Evolutionary conservation across 164 flowering plant genomes (phyloP), one percentile per base, ranked within the genome.

Genomic region (Echeveria elegans): DNA sequence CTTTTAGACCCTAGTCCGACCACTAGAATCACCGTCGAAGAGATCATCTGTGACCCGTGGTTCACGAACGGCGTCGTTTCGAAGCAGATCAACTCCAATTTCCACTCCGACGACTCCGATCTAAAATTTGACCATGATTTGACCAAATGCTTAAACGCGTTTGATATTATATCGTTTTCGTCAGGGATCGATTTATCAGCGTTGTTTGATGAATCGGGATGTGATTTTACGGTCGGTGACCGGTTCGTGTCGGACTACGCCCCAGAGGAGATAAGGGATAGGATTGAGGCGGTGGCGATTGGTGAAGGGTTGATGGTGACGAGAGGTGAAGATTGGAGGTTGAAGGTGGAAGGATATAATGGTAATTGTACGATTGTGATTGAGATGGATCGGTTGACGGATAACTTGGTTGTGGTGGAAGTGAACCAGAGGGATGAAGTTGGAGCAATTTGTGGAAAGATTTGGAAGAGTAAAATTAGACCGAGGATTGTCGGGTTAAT

Each of bases 81-180:
- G 9, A 50, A 50, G 56, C 24, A 50, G 24, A 7, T 50, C 24
- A 50, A 50, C 56, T 21, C 21, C 56, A 21, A 19, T 34, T 34
- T 34, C 37, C n/a, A n/a, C 56, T 50, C 56, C 8, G 56, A 50
- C 56, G 56, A 50, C 56, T 50, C 56, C 36, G 69, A 40, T 19
- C 24, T 50, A 36, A 48, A 52, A 0, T 73, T 53, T 34, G 37
- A 34, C 0, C 68, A 37, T 8, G 67, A 67, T 19, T 52, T 43
- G 10, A 34, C 10, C 16, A 73, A 73, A 45, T 63, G 28, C 31
- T 31, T 86, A 69, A 90, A 90, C 69, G 97, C 95, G 0, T 90
- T 90, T 59, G 86, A 88, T 48, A 68, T 90, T 14, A 88, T 90
- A 16, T 82, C 94, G 2, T 84, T 76, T 61, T 85, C 94, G 0